A percentile compares a stretch with the other conserved stretches of the same genome.
Evolutionary conservation across 2,329 filamentous ascomycete genomes (phyloP).

Genomic region (Scedosporium boydii): DNA sequence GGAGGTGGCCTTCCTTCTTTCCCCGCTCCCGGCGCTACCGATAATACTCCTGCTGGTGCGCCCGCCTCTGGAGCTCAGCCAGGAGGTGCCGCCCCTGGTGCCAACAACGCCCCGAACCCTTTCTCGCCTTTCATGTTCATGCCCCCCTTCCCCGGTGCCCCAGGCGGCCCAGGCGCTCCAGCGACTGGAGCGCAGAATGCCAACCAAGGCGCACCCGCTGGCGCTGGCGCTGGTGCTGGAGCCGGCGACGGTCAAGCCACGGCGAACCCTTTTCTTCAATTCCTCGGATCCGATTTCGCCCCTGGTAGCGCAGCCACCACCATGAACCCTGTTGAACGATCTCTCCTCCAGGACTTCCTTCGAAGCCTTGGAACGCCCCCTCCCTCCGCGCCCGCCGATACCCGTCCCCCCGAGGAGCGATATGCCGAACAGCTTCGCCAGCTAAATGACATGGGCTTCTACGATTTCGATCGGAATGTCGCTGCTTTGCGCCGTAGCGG

Average conservation of each 20-base stretch:
- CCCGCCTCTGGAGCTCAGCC: slow-evolving; percentile 19
- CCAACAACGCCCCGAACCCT: slow-evolving; percentile 11
- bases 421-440: slow-evolving; percentile 86
- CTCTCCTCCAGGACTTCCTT: slow-evolving; percentile 1
- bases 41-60: slow-evolving; percentile 60
- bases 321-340: slow-evolving; percentile 6
- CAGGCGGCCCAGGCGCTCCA: slow-evolving; percentile 7
- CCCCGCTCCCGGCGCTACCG: slow-evolving; percentile 83
- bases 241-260: background rate
- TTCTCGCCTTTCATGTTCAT: background rate
- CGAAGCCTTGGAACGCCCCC: slow-evolving; percentile 7
- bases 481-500: slow-evolving; percentile 79
- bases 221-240: background rate
- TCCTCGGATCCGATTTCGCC: slow-evolving; percentile 2
- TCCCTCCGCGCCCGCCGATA: slow-evolving; percentile 54
- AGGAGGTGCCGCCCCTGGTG: slow-evolving; percentile 10
- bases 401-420: slow-evolving; percentile 81
- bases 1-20: slow-evolving; percentile 50
- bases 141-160: slow-evolving; percentile 4
- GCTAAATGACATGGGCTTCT: slow-evolving; percentile 98
- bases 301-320: background rate
- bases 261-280: slow-evolving; percentile 2
- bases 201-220: slow-evolving; percentile 1
- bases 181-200: slow-evolving; percentile 9
- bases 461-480: slow-evolving; percentile 89